Conservation (phyloP, 2,329 filamentous ascomycete genomes). For the Pezicula neosporulosa region DNA sequence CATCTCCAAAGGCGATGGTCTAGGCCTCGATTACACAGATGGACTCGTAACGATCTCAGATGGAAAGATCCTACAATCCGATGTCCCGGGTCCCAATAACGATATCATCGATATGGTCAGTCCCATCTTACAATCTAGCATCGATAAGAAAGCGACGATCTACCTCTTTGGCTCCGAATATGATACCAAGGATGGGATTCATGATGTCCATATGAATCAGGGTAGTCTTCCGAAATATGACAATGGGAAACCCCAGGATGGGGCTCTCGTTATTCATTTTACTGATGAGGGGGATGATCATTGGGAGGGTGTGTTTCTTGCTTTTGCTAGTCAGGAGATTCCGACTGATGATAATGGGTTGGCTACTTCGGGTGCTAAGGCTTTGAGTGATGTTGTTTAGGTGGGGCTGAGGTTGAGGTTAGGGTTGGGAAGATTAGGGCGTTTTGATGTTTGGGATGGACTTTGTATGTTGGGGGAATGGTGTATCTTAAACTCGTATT, state of each 20-base stretch:
- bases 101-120: slow-evolving; percentile 32
- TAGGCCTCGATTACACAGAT: slow-evolving; percentile 17
- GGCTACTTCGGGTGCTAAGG: no score
- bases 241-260: slow-evolving; percentile 34
- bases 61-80: slow-evolving; percentile 14
- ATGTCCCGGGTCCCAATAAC: slow-evolving; percentile 14
- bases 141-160: slow-evolving; percentile 30
- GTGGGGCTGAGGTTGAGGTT: no score
- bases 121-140: slow-evolving; percentile 31
- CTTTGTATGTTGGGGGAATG: no score
- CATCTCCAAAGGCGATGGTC: not conserved
- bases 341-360: slow-evolving; percentile 27
- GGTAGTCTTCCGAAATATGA: slow-evolving; percentile 29
- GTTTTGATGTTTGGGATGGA: no score
- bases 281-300: slow-evolving; percentile 24
- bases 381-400: no score
- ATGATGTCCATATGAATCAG: slow-evolving; percentile 39
- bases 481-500: no score
- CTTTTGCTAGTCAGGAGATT: slow-evolving; percentile 33
- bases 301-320: slow-evolving; percentile 36
- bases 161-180: slow-evolving; percentile 36
- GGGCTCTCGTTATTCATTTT: slow-evolving; percentile 31
- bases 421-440: no score
- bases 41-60: slow-evolving; percentile 18
- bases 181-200: slow-evolving; percentile 25